Base-by-base conservation (phyloP, 305 asterid species). In the Fraxinus latifolia region DNA sequence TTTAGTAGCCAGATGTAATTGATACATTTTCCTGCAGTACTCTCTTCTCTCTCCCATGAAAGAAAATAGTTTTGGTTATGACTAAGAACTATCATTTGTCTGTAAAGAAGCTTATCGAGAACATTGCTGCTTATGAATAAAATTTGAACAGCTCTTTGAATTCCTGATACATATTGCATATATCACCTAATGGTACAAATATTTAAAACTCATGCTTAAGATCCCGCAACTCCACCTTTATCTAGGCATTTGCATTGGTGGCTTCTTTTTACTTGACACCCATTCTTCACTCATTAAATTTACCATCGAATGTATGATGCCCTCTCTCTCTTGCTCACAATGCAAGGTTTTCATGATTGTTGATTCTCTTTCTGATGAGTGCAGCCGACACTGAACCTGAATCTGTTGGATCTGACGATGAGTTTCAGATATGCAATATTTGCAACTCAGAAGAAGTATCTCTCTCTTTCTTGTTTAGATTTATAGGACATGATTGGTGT, bases 321-420 rank as follows among this genome's bases (percentile, higher is more conserved):
- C 7, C 77, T 65, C 34, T 65, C 7, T 8, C 34, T 65, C 7
- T 5, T 47, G 62, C 62, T 50, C 33, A 23, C 32, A 21, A 23
- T 62, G 72, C 15, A 62, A 21, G 31, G 1, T 80, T 79, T 55
- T 78, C 78, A 60, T 76, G 67, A 55, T 83, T 77, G 39, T 4
- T 80, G 53, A 33, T 80, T 76, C 27, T 70, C 70, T 73, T 78
- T 85, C 82, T 79, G 81, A 75, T 50, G 80, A 44, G 78, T 90
- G 91, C 91, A 96, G 99, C 91, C 79, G 98, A 92, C 81, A 90
- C 99, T 50, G 98, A 94, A 82, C 87, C 92, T 67, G 98, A 93
- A 86, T 84, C 91, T 78, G 75, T 32, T 31, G 99, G 91, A 85
- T 90, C 99, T 70, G 98, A 96, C 86, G 98, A 94, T 79, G 99